Evolutionary conservation across 306 rosid genomes (phyloP), one percentile per base, ranked within the genome.

Genomic region (Quercus engelmannii): DNA sequence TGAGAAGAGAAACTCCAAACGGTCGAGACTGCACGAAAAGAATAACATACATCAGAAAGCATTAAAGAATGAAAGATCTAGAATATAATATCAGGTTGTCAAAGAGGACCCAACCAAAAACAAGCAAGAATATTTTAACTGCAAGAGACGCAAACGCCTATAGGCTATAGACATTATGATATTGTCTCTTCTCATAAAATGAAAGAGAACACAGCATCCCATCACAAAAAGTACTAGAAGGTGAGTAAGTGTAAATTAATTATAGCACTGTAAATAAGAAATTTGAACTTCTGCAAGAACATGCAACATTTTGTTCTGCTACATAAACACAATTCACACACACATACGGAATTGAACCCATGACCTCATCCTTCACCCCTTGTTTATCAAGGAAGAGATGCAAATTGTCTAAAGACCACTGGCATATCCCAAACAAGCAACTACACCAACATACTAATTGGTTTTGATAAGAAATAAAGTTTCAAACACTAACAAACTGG

Each of bases 1-100:
- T 93, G 71, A 93, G 97, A 74, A 93, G 97, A 83, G 98, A 91
- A 56, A 93, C 98, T 43, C 98, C 98, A 83, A 93, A 93, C 51
- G 98, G 98, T 71, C 98, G 93, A 83, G 98, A 93, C 98, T 91
- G 92, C 78, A 82, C 23, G 25, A 43, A 74, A 71, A 71, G 69
- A 33, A 68, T n/a, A 68, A 8, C 2, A 73, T 17, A 28, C 19
- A 55, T 55, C 41, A 73, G 61, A 73, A 30, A 21, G 12, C 63
- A 73, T 73, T 28, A 11, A 28, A 51, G 25, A 49, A 52, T 17
- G 63, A 46, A 21, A 73, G 18, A 31, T 28, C n/a, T 33, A 19
- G 9, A 0, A 19, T 10, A 23, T 8, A 35, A 68, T 35, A 33
- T 35, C 52, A n/a, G 20, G 38, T n/a, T 4, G 38, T 35, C 35